Evolutionary conservation across 345 rosid species (phyloP).

Genomic region (Nasturtium officinale): DNA sequence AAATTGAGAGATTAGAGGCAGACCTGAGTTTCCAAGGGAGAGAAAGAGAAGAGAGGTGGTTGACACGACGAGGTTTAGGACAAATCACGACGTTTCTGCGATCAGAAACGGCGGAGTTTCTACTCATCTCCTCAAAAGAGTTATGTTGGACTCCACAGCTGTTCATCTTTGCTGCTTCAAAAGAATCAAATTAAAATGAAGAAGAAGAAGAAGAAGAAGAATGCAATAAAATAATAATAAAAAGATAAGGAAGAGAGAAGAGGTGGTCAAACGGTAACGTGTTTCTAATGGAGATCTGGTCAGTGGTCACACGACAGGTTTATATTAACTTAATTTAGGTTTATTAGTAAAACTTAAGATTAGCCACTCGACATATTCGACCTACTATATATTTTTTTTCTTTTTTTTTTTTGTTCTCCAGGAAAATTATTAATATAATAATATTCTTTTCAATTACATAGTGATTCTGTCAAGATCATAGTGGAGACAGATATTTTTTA

Average conservation of each 20-base stretch:
- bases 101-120: slow-evolving; percentile 43
- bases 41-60: slow-evolving; percentile 56
- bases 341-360: not conserved
- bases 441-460: not conserved
- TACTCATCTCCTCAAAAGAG: slow-evolving; percentile 54
- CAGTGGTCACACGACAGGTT: slow-evolving; percentile 14
- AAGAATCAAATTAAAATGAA: slow-evolving; percentile 5
- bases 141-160: slow-evolving; percentile 64
- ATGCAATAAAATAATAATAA: not conserved
- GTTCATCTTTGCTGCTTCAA: slow-evolving; percentile 48
- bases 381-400: not conserved
- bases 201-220: not conserved
- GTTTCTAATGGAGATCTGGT: slow-evolving; percentile 46
- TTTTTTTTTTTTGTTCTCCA: too few species aligned
- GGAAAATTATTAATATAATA: not conserved
- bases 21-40: slow-evolving; percentile 63
- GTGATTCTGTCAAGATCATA: slow-evolving; percentile 35
- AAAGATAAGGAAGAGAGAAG: slow-evolving; percentile 34
- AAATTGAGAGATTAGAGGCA: not conserved
- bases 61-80: slow-evolving; percentile 76
- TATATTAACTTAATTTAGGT: not conserved
- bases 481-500: slow-evolving; percentile 34
- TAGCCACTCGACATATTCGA: slow-evolving; percentile 26
- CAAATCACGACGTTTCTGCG: slow-evolving; percentile 60
- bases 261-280: slow-evolving; percentile 47